phyloP scores from a whole-genome alignment of 305 asterid genomes.

The Fraxinus albicans region DNA sequence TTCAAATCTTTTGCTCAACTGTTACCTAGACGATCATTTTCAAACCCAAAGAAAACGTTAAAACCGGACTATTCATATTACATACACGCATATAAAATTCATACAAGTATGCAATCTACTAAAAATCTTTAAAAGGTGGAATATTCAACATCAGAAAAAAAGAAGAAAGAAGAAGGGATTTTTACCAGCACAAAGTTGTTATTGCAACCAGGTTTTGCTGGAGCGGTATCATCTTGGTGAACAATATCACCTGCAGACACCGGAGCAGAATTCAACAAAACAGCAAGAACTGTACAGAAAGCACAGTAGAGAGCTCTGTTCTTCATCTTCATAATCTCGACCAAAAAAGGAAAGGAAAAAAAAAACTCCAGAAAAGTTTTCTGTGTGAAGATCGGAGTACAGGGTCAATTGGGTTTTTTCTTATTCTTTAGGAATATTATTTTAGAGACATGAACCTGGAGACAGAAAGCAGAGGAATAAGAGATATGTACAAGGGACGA shows the following conservation, averaged over 20 bases:
- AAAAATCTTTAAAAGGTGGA: not conserved
- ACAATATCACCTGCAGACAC: slow-evolving; percentile 84
- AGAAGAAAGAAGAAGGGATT: slow-evolving; percentile 11
- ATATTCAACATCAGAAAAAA: not conserved
- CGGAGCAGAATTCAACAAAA: slow-evolving; percentile 45
- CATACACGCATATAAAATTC: not conserved
- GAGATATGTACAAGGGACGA: slow-evolving; percentile 31
- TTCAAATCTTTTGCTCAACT: not conserved
- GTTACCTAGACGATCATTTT: slow-evolving; percentile 23
- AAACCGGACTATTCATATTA: not conserved
- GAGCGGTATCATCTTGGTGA: slow-evolving; percentile 83
- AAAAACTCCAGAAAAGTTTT: not conserved
- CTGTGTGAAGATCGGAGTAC: slow-evolving; percentile 29
- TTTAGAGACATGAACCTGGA: slow-evolving; percentile 34
- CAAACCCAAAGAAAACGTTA: slow-evolving; percentile 19
- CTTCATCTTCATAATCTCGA: slow-evolving; percentile 49
- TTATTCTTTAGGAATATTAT: slow-evolving; percentile 11
- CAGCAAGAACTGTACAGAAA: slow-evolving; percentile 41
- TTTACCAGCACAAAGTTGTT: slow-evolving; percentile 88
- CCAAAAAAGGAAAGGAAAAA: not conserved
- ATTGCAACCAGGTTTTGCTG: slow-evolving; percentile 78
- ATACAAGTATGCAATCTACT: not conserved
- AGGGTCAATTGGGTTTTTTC: slow-evolving; percentile 27
- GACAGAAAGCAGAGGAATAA: slow-evolving; percentile 26
- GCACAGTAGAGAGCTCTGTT: slow-evolving; percentile 38